A percentile compares a stretch with the other conserved stretches of the same genome.
phyloP scores from a whole-genome alignment of 2,329 filamentous ascomycete species.

The Zymoseptoria passerinii region DNA sequence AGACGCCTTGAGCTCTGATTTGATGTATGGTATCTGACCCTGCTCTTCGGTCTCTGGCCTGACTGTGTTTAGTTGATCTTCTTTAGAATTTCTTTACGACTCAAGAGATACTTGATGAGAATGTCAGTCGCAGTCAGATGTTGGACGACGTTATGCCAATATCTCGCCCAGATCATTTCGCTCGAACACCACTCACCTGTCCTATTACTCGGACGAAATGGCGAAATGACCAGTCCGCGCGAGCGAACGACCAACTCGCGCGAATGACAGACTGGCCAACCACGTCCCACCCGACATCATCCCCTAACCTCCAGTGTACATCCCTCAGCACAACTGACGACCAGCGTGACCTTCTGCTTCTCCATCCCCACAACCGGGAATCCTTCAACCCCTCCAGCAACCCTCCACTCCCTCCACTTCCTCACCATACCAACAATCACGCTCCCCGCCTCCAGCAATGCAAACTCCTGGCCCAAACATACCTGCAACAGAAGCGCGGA shows the following conservation, averaged over 20 bases:
- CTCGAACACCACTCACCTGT: no score
- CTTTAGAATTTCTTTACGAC: no score
- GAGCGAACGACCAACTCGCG: no score
- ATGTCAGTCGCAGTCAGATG: no score
- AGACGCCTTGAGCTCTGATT: background rate
- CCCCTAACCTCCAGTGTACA: background rate
- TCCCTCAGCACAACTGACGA: background rate
- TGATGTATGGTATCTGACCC: no score
- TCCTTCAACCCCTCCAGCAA: background rate
- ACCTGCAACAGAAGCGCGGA: background rate
- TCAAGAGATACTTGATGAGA: no score
- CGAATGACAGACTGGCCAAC: background rate
- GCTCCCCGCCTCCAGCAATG: constrained; percentile 5
- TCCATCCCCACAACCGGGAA: background rate
- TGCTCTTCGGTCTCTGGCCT: no score
- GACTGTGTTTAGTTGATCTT: no score
- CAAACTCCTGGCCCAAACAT: constrained; percentile 12
- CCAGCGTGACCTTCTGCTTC: background rate
- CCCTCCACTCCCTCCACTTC: background rate
- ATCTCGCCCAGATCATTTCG: no score
- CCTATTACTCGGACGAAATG: no score
- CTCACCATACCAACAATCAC: constrained; percentile 4
- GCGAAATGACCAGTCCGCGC: no score
- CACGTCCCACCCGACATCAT: background rate
- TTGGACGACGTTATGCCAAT: no score